These are phyloP conservation scores for Globisporangium echinulatum DNA, from an alignment of 352 stramenopile genomes.

Conservation along the genomic window DNA sequence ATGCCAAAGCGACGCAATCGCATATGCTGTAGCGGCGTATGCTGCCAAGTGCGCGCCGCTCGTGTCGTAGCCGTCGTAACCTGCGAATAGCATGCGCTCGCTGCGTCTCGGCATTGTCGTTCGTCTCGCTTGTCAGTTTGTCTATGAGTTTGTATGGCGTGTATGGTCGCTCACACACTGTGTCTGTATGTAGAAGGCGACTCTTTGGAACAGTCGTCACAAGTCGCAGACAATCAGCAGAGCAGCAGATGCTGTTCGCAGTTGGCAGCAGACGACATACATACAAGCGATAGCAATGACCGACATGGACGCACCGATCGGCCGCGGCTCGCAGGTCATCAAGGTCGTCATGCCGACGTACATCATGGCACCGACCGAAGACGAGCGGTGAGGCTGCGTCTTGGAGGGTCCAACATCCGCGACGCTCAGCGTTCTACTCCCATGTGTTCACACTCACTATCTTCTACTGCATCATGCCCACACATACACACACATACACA, in stretches of 20 bases:
- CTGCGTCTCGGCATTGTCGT: background rate
- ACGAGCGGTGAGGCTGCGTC: constrained; percentile 43
- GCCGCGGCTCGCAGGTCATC: constrained; percentile 57
- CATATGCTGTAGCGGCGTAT: background rate
- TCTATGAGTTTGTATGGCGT: background rate
- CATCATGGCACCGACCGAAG: constrained; percentile 76
- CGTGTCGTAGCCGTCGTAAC: background rate
- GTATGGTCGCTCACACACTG: background rate
- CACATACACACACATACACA: background rate
- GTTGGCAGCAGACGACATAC: background rate
- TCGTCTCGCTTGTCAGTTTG: too few species aligned
- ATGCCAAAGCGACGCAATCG: background rate
- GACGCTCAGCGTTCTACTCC: too few species aligned
- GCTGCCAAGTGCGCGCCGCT: background rate
- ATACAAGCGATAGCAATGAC: constrained; percentile 22
- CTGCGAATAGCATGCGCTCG: constrained; percentile 3
- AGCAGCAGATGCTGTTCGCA: too few species aligned
- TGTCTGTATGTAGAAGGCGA: background rate
- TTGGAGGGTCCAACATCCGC: too few species aligned
- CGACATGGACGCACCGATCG: constrained; percentile 33
- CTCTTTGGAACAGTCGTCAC: constrained; percentile 1
- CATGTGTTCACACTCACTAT: too few species aligned
- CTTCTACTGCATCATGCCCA: too few species aligned
- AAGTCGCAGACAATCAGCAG: background rate
- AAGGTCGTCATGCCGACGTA: constrained; percentile 80